A percentile compares a stretch with the other conserved stretches of the same genome.
Evolutionary conservation across 208 protist genomes (phyloP).

Genomic region (Leishmania braziliensis): DNA sequence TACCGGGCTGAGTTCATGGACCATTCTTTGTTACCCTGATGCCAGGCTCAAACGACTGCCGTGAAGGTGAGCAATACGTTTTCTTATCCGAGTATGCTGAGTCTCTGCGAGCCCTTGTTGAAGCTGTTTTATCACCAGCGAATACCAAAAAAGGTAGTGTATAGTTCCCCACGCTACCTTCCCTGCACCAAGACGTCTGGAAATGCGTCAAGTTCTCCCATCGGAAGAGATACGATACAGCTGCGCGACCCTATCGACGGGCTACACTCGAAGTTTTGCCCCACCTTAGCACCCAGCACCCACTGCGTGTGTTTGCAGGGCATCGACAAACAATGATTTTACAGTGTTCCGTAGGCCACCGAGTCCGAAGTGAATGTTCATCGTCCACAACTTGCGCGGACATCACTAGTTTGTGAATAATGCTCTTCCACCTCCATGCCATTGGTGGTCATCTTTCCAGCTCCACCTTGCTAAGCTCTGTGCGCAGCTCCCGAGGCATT

Average conservation of each 20-base stretch:
- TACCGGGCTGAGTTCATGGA: slow-evolving; percentile 28
- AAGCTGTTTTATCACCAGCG: slow-evolving; percentile 25
- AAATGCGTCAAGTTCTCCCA: background rate
- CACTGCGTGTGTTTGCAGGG: slow-evolving; percentile 32
- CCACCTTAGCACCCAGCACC: slow-evolving; percentile 11
- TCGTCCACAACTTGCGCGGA: slow-evolving; percentile 16
- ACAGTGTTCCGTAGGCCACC: slow-evolving; percentile 16
- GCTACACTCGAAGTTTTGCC: slow-evolving; percentile 29
- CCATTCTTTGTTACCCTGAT: slow-evolving; percentile 59
- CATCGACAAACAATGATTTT: slow-evolving; percentile 36
- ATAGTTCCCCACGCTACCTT: slow-evolving; percentile 50
- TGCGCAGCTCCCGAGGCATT: slow-evolving; percentile 23
- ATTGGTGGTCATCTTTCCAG: slow-evolving; percentile 34
- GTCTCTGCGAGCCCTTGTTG: slow-evolving; percentile 44
- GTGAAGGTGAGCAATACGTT: slow-evolving; percentile 26
- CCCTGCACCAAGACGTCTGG: slow-evolving; percentile 34
- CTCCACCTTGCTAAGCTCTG: slow-evolving; percentile 36
- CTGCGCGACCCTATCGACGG: slow-evolving; percentile 31
- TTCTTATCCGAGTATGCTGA: slow-evolving; percentile 37
- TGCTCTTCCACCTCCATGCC: slow-evolving; percentile 46
- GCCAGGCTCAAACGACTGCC: slow-evolving; percentile 50
- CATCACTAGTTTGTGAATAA: slow-evolving; percentile 29
- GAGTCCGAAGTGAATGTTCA: slow-evolving; percentile 23
- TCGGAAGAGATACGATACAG: slow-evolving; percentile 13
- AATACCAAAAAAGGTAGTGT: slow-evolving; percentile 39